A percentile compares a stretch with the other conserved stretches of the same genome.
Evolutionary conservation across 2,329 filamentous ascomycete genomes (phyloP).

Genomic region (Penicillium paneum): DNA sequence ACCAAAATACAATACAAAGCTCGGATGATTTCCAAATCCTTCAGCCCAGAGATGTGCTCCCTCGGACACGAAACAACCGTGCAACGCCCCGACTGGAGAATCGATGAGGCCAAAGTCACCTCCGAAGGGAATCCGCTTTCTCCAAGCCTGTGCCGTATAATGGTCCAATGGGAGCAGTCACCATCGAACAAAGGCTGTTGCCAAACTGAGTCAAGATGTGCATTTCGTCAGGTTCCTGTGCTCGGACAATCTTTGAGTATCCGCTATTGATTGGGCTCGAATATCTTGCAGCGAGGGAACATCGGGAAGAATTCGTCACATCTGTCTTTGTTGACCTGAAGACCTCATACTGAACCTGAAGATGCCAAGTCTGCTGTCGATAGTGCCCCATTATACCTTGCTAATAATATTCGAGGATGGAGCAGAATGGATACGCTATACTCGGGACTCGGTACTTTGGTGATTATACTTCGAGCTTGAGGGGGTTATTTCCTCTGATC

Average conservation of each 20-base stretch:
- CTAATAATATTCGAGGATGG: neutral
- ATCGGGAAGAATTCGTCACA: neutral
- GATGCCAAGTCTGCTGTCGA: constrained; percentile 1
- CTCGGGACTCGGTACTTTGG: neutral
- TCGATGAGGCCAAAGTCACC: neutral
- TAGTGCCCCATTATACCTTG: neutral
- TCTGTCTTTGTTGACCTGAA: neutral
- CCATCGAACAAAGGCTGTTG: neutral
- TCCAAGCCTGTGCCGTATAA: neutral
- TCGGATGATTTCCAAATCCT: neutral
- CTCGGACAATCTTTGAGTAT: neutral
- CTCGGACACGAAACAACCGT: neutral
- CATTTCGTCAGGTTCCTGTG: neutral
- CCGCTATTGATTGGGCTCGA: neutral
- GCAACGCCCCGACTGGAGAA: neutral
- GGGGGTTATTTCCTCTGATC: neutral
- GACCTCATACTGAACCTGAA: neutral
- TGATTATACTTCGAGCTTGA: neutral
- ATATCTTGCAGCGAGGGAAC: neutral
- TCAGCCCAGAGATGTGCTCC: neutral
- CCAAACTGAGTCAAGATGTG: constrained; percentile 10
- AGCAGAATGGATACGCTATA: neutral
- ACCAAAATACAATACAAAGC: neutral
- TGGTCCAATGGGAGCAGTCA: neutral
- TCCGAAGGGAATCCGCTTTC: neutral